Conservation (phyloP, 768 basidiomycete species). For the Naganishia vaughanmartiniae region DNA sequence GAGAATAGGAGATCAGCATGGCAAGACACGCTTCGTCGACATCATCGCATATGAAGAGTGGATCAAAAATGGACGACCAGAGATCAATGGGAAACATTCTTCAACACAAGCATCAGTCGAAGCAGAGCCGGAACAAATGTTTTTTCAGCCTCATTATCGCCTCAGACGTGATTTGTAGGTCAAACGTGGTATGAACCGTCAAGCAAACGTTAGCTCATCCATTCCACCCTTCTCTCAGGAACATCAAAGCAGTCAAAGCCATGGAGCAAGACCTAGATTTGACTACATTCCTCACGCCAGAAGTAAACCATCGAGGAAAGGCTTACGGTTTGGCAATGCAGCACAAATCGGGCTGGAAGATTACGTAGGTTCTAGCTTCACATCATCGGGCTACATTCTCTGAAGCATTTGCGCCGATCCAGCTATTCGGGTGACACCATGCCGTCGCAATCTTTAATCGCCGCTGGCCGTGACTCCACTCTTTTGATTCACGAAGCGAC, state of each 20-base stretch:
- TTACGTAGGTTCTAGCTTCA: conserved; percentile 59
- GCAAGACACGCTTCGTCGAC: conserved; percentile 29
- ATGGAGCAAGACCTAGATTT: conserved; percentile 57
- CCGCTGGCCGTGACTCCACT: conserved; percentile 66
- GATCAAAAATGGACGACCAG: conserved; percentile 12
- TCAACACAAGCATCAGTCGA: neutral
- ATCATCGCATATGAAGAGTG: conserved; percentile 24
- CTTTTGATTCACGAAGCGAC: conserved; percentile 93
- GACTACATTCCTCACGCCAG: conserved; percentile 63
- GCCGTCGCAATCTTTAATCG: conserved; percentile 67
- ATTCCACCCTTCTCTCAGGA: neutral
- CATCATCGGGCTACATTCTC: neutral
- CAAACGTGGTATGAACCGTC: neutral
- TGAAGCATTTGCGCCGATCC: neutral
- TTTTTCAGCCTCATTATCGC: conserved; percentile 29
- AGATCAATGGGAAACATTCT: conserved; percentile 16
- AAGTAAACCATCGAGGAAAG: conserved; percentile 68
- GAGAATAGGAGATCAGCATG: conserved; percentile 16
- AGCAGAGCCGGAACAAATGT: conserved; percentile 23
- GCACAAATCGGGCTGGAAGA: conserved; percentile 71
- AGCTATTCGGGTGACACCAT: conserved; percentile 92
- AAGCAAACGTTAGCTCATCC: neutral
- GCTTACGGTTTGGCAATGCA: conserved; percentile 71
- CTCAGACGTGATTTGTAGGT: conserved; percentile 9
- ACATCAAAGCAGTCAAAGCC: neutral